Evolutionary conservation across 2,329 filamentous ascomycete genomes (phyloP).

Genomic region (Colletotrichum magnum): DNA sequence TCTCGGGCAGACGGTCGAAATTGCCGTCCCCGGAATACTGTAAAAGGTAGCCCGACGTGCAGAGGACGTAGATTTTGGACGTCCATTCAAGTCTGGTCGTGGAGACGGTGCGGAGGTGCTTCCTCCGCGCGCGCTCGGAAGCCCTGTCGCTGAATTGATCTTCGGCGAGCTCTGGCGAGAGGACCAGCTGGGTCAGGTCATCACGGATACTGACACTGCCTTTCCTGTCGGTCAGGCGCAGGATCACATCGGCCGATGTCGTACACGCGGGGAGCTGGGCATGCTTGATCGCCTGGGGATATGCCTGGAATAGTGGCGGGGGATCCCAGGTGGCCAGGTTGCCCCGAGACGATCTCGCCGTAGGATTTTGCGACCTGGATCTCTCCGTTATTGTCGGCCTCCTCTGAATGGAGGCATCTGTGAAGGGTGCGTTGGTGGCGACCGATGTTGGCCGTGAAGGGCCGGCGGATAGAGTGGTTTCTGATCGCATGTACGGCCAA

Average conservation of each 20-base stretch:
- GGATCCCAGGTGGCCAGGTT: slow-evolving; percentile 70
- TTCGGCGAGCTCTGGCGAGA: slow-evolving; percentile 44
- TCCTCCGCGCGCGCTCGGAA: slow-evolving; percentile 60
- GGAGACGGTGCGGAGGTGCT: slow-evolving; percentile 60
- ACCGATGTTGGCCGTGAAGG: slow-evolving; percentile 24
- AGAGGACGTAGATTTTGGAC: slow-evolving; percentile 80
- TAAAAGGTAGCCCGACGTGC: slow-evolving; percentile 79
- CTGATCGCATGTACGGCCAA: slow-evolving; percentile 54
- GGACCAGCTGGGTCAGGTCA: slow-evolving; percentile 47
- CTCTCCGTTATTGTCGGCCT: slow-evolving; percentile 32
- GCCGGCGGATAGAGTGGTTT: slow-evolving; percentile 27
- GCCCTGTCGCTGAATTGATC: slow-evolving; percentile 47
- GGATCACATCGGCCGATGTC: slow-evolving; percentile 77
- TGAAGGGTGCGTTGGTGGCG: slow-evolving; percentile 30
- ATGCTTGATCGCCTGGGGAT: slow-evolving; percentile 85
- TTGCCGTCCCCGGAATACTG: slow-evolving; percentile 81
- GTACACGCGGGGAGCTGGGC: slow-evolving; percentile 77
- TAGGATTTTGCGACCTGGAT: slow-evolving; percentile 23
- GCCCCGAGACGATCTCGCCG: slow-evolving; percentile 45
- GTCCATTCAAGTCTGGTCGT: slow-evolving; percentile 73
- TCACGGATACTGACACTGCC: slow-evolving; percentile 54
- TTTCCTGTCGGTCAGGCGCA: slow-evolving; percentile 72
- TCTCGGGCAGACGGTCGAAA: slow-evolving; percentile 81
- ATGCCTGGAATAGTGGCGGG: slow-evolving; percentile 88
- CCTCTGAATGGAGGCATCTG: slow-evolving; percentile 27